Conservation (phyloP, 2,329 filamentous ascomycete species). For the Trichoderma gracile region DNA sequence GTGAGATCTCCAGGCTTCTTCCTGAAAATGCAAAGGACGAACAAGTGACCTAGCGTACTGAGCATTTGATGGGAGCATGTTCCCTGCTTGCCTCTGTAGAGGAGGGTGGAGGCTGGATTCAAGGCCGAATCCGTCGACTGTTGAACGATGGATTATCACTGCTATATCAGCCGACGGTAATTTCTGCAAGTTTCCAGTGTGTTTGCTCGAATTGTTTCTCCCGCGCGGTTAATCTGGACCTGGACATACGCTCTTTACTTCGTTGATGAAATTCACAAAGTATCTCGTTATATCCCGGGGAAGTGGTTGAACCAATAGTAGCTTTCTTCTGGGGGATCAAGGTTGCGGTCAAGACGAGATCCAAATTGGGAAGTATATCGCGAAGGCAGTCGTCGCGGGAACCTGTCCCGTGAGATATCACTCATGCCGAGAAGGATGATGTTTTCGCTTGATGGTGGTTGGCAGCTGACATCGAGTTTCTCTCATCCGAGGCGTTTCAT, state of each 20-base stretch:
- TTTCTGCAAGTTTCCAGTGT: neutral
- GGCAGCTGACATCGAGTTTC: too few relatives aligned
- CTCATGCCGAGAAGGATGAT: too few relatives aligned
- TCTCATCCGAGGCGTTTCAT: too few relatives aligned
- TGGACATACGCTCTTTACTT: neutral
- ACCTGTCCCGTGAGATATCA: too few relatives aligned
- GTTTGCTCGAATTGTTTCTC: neutral
- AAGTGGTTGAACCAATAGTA: neutral
- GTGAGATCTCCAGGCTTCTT: too few relatives aligned
- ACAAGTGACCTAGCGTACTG: neutral
- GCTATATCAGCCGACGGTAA: constrained; percentile 16
- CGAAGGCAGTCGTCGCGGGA: too few relatives aligned
- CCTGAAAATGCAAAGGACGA: neutral
- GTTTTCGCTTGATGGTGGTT: too few relatives aligned
- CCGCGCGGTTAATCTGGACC: neutral
- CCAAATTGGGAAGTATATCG: too few relatives aligned
- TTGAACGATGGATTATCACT: neutral
- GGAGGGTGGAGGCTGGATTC: neutral
- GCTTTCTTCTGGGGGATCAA: too few relatives aligned
- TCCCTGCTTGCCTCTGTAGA: neutral
- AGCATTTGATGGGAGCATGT: neutral
- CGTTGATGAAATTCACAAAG: neutral
- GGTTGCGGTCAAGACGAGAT: too few relatives aligned
- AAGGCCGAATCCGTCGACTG: neutral
- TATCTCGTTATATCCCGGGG: too few relatives aligned